Evolutionary conservation across 2,329 filamentous ascomycete genomes (phyloP).

Genomic region (Xylaria sp.): DNA sequence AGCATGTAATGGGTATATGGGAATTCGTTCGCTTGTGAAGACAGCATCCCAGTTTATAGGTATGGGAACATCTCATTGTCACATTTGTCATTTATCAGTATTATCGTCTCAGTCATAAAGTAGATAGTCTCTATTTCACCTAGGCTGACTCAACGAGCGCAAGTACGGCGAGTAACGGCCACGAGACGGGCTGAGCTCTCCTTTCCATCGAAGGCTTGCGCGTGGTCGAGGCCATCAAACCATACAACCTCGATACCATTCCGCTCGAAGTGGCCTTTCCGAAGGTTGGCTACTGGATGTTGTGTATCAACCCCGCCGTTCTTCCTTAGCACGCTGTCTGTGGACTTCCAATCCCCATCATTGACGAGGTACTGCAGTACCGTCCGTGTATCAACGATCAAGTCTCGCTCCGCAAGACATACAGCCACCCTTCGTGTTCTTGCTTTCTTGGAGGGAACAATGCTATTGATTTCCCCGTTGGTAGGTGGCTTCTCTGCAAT

Average conservation of each 20-base stretch:
- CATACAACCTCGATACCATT: slow-evolving; percentile 66
- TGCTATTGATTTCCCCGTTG: slow-evolving; percentile 27
- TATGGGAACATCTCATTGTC: slow-evolving; percentile 18
- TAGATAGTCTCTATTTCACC: slow-evolving; percentile 21
- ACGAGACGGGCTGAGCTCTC: slow-evolving; percentile 42
- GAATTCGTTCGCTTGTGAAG: slow-evolving; percentile 25
- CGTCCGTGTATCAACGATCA: slow-evolving; percentile 70
- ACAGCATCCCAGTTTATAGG: slow-evolving; percentile 15
- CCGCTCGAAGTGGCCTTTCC: slow-evolving; percentile 39
- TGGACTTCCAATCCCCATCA: slow-evolving; percentile 47
- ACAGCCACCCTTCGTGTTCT: slow-evolving; percentile 59
- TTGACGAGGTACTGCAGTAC: slow-evolving; percentile 67
- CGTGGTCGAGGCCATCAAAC: slow-evolving; percentile 71
- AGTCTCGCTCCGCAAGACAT: slow-evolving; percentile 66
- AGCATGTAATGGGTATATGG: slow-evolving; percentile 15
- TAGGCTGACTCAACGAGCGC: slow-evolving; percentile 32
- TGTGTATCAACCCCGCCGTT: slow-evolving; percentile 46
- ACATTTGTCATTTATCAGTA: slow-evolving; percentile 7
- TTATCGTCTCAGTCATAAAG: slow-evolving; percentile 16
- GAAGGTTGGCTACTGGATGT: slow-evolving; percentile 30
- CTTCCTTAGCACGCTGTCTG: slow-evolving; percentile 27
- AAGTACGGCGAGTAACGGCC: slow-evolving; percentile 47
- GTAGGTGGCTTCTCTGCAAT: slow-evolving; percentile 27
- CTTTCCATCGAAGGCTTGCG: slow-evolving; percentile 65
- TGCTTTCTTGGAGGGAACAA: slow-evolving; percentile 17